Percentiles rank a stretch among this genome's conserved stretches.
phyloP scores from a whole-genome alignment of 208 protist species.

The Acanthamoeba lenticulata region DNA sequence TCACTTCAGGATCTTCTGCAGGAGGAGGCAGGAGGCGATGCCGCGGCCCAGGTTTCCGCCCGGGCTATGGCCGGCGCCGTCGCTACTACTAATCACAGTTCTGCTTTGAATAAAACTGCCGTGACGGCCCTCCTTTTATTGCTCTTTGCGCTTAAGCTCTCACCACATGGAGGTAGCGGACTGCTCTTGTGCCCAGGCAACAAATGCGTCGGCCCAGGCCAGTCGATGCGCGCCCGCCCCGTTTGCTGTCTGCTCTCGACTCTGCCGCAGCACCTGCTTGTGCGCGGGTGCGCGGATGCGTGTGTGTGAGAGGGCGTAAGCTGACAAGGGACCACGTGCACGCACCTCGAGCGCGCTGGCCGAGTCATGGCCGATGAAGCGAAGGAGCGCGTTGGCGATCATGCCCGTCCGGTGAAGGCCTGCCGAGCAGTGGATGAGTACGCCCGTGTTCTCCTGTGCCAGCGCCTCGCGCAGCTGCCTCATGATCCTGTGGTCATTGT shows the following conservation, averaged over 20 bases:
- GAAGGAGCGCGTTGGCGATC: conserved; percentile 36
- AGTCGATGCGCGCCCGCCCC: not conserved
- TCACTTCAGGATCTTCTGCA: not conserved
- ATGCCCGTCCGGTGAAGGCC: conserved; percentile 16
- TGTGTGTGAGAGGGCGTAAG: too few relatives aligned
- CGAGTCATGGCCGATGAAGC: conserved; percentile 10
- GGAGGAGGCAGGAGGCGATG: not conserved
- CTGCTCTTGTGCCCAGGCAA: not conserved
- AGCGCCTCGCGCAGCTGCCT: not conserved
- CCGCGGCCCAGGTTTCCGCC: not conserved
- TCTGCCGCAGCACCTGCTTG: not conserved
- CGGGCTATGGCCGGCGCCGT: not conserved
- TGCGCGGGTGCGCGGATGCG: too few relatives aligned
- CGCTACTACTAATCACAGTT: not conserved
- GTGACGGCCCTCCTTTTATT: not conserved
- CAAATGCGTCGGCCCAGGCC: not conserved
- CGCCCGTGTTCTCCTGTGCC: not conserved
- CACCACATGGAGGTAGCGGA: not conserved
- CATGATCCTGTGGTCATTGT: conserved; percentile 23
- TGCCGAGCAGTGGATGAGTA: conserved; percentile 10
- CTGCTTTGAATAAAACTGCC: too few relatives aligned
- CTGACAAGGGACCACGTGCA: not conserved
- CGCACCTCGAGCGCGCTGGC: not conserved
- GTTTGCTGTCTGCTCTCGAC: not conserved
- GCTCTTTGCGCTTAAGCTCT: too few relatives aligned